These are phyloP conservation scores for Lithohypha guttulata DNA, from an alignment of 2,329 filamentous ascomycete genomes.

Conservation along the genomic window DNA sequence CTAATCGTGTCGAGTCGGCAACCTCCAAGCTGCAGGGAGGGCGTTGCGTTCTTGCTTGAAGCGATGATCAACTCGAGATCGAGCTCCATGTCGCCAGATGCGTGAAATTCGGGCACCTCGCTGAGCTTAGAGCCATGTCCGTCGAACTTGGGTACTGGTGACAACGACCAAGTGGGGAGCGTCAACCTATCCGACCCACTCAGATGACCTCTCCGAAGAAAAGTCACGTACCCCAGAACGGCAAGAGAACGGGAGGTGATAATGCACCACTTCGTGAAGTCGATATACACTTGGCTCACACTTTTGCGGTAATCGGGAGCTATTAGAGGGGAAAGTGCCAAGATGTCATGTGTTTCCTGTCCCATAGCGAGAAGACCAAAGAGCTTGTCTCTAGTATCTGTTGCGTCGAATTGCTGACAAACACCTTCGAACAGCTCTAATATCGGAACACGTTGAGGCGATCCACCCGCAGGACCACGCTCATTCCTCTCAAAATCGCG, in stretches of 20 bases:
- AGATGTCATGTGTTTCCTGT: background rate
- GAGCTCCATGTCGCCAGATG: too few relatives aligned
- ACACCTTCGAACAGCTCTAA: background rate
- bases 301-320: background rate
- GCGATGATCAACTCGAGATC: too few relatives aligned
- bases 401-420: slow-evolving; percentile 5
- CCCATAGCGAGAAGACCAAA: slow-evolving; percentile 1
- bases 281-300: background rate
- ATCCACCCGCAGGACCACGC: background rate
- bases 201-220: too few relatives aligned
- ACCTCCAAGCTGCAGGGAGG: background rate
- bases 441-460: background rate
- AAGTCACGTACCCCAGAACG: background rate
- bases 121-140: too few relatives aligned
- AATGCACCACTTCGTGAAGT: slow-evolving; percentile 3
- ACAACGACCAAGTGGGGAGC: too few relatives aligned
- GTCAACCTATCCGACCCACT: too few relatives aligned
- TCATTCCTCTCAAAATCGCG: background rate
- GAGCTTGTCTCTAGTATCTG: slow-evolving; percentile 10
- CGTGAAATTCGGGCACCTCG: too few relatives aligned
- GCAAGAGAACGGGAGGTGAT: background rate
- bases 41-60: background rate
- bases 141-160: too few relatives aligned
- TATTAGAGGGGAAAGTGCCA: background rate
- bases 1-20: background rate